Evolutionary conservation across 768 basidiomycete species (phyloP).

Genomic region (Hysterangium stoloniferum): DNA sequence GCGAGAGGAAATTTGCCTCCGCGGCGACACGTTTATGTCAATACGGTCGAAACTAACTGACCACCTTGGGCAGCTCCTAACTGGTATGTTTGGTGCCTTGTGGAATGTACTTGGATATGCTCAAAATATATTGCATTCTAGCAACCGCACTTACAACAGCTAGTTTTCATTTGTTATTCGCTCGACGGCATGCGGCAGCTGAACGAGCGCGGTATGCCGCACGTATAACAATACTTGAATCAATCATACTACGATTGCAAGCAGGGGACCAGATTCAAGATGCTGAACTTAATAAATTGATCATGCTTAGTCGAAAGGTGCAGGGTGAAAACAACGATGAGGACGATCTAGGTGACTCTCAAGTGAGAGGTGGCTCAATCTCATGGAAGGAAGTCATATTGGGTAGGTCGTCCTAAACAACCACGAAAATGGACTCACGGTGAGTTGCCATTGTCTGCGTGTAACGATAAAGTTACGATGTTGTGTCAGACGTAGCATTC

Average conservation of each 20-base stretch:
- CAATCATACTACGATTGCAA: conserved; percentile 45
- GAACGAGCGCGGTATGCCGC: conserved; percentile 49
- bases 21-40: too few relatives aligned
- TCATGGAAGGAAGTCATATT: conserved; percentile 45
- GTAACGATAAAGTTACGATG: too few relatives aligned
- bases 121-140: too few relatives aligned
- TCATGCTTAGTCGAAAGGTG: conserved; percentile 38
- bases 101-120: too few relatives aligned
- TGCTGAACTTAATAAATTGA: conserved; percentile 47
- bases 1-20: too few relatives aligned
- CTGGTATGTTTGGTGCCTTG: too few relatives aligned
- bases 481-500: too few relatives aligned
- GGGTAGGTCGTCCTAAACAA: conserved; percentile 21
- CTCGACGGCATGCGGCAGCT: conserved; percentile 41
- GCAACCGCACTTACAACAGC: conserved; percentile 56
- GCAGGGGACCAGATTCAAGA: conserved; percentile 36
- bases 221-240: conserved; percentile 55
- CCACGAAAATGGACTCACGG: too few relatives aligned
- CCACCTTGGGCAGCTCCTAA: too few relatives aligned
- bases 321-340: conserved; percentile 11
- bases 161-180: conserved; percentile 56
- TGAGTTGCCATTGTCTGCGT: too few relatives aligned
- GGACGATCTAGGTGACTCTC: not conserved
- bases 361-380: conserved; percentile 22
- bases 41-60: too few relatives aligned